These are phyloP conservation scores for Pseudogymnoascus sp. DNA, from an alignment of 2,329 filamentous ascomycete species.

Conservation along the genomic window DNA sequence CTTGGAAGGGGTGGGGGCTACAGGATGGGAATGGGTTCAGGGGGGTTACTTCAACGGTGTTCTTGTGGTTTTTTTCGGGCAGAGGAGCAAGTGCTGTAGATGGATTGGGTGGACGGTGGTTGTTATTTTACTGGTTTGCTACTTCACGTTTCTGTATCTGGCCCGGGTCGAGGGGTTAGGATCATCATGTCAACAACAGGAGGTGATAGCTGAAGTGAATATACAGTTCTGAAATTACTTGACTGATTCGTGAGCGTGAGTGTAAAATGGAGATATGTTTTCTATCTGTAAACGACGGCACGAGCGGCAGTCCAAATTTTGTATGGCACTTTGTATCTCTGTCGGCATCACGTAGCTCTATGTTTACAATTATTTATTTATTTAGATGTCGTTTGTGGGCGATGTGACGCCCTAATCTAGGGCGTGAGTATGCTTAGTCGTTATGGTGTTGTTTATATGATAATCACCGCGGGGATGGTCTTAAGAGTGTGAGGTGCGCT, in stretches of 20 bases:
- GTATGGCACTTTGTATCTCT: no score
- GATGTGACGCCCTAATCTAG: neutral
- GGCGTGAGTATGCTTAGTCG: neutral
- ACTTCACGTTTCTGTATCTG: neutral
- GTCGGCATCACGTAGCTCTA: neutral
- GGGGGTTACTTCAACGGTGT: neutral
- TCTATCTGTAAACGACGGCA: no score
- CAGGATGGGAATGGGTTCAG: neutral
- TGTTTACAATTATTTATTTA: neutral
- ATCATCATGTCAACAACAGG: neutral
- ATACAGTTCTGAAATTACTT: constrained; percentile 2
- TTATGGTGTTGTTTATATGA: neutral
- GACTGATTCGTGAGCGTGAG: neutral
- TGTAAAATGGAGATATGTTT: neutral
- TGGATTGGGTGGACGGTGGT: neutral
- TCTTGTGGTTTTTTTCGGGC: neutral
- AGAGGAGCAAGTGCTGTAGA: neutral
- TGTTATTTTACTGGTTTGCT: neutral
- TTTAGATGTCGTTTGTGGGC: neutral
- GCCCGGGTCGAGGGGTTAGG: neutral
- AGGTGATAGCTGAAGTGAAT: neutral
- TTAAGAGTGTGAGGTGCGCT: neutral
- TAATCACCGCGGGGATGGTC: neutral
- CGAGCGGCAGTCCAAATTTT: no score
- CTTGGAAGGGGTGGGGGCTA: neutral